A percentile compares a stretch with the other conserved stretches of the same genome.
phyloP scores from a whole-genome alignment of 805 yeast species.

The Maudiozyma turicensis region DNA sequence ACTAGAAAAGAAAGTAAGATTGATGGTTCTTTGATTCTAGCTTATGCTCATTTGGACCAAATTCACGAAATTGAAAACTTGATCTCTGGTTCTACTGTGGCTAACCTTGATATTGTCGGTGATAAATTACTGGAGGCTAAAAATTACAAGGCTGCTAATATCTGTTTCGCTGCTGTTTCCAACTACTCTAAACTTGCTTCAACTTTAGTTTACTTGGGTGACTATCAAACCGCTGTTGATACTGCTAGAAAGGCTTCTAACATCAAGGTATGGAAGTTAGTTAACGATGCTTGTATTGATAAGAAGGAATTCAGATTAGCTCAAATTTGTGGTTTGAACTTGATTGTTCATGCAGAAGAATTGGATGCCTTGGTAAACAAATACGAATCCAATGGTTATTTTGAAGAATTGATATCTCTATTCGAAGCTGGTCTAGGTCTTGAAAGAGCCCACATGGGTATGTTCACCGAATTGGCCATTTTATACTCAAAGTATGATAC shows the following conservation, averaged over 20 bases:
- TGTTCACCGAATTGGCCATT: conserved; percentile 93
- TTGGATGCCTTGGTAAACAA: conserved; percentile 77
- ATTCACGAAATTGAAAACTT: conserved; percentile 75
- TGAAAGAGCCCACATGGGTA: conserved; percentile 99
- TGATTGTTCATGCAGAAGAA: conserved; percentile 96
- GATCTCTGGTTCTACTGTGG: conserved; percentile 81
- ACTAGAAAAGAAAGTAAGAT: conserved; percentile 82
- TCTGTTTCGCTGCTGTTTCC: conserved; percentile 74
- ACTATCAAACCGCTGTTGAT: conserved; percentile 94
- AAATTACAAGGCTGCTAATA: conserved; percentile 87
- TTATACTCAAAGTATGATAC: conserved; percentile 87
- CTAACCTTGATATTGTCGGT: conserved; percentile 85
- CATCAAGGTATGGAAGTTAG: conserved; percentile 93
- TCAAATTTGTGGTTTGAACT: conserved; percentile 95
- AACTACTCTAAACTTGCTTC: conserved; percentile 95
- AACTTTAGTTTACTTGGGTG: conserved; percentile 85
- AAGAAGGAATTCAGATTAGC: conserved; percentile 93
- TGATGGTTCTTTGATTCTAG: conserved; percentile 84
- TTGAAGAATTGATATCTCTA: conserved; percentile 80
- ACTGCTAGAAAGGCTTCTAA: conserved; percentile 97
- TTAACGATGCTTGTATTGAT: conserved; percentile 91
- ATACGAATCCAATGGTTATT: conserved; percentile 85
- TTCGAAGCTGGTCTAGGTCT: conserved; percentile 93
- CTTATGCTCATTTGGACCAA: conserved; percentile 72
- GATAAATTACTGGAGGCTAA: conserved; percentile 74